A percentile compares a stretch with the other conserved stretches of the same genome.
These are phyloP conservation scores for Saccharomyces eubayanus DNA, from an alignment of 805 yeast species.

Conservation along the genomic window DNA sequence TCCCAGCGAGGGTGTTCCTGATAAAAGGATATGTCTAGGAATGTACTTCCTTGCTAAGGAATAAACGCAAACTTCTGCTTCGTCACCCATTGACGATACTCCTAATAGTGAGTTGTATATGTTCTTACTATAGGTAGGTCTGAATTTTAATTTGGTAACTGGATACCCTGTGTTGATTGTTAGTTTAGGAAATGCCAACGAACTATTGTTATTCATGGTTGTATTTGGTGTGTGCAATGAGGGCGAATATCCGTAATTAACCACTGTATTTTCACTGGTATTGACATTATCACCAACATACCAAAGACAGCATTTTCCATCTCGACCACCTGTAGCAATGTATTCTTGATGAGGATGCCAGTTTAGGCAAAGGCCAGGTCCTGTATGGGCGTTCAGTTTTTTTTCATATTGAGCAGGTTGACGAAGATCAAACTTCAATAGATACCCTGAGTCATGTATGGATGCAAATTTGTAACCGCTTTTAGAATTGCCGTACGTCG, in stretches of 20 bases:
- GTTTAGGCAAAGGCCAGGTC: slow-evolving; percentile 80
- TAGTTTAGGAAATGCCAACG: slow-evolving; percentile 48
- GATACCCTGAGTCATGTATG: slow-evolving; percentile 81
- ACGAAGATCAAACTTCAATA: slow-evolving; percentile 83
- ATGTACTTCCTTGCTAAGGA: slow-evolving; percentile 61
- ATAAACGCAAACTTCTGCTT: slow-evolving; percentile 58
- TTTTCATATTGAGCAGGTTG: slow-evolving; percentile 54
- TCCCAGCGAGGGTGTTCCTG: slow-evolving; percentile 27
- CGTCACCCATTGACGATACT: slow-evolving; percentile 64
- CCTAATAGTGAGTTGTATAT: slow-evolving; percentile 62
- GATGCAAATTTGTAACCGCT: slow-evolving; percentile 52
- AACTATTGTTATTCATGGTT: slow-evolving; percentile 1
- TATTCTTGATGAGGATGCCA: slow-evolving; percentile 83
- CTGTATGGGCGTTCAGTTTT: slow-evolving; percentile 79
- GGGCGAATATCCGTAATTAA: slow-evolving; percentile 51
- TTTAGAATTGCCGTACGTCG: slow-evolving; percentile 30
- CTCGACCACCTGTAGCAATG: slow-evolving; percentile 88
- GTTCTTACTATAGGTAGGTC: slow-evolving; percentile 24
- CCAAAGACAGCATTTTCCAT: slow-evolving; percentile 41
- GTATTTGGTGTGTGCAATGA: slow-evolving; percentile 29
- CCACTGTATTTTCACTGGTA: slow-evolving; percentile 1
- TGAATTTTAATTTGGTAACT: slow-evolving; percentile 45
- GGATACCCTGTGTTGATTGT: slow-evolving; percentile 70
- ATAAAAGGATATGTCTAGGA: slow-evolving; percentile 44
- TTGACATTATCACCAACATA: slow-evolving; percentile 24